Evolutionary conservation across 306 rosid species (phyloP), one percentile per base, ranked within the genome.

Genomic region (Vigna hirtella): DNA sequence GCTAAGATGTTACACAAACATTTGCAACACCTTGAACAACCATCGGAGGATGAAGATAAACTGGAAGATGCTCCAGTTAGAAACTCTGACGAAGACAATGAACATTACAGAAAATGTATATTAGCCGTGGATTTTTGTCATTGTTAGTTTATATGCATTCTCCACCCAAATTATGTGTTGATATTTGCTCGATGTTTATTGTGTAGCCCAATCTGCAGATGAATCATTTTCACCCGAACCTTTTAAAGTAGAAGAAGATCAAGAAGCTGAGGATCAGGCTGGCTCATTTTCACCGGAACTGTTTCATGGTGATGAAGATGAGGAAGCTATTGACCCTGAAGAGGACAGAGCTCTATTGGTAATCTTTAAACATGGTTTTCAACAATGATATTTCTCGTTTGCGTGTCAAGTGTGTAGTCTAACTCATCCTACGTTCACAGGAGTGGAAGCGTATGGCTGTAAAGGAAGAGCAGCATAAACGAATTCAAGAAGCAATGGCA

Each of bases 261-360:
- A 20, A 9, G 62, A 34, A 30, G 34, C 34, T 30, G 34, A 30
- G 34, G 34, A 30, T 30, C 34, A 30, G 34, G 34, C 34, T 30
- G 34, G 5, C 34, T 30, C 34, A 4, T 30, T 55, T 55, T 55
- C 62, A 57, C 63, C 36, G 1, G 63, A 57, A 57, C 36, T 57
- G 8, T 57, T 57, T 57, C 63, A 57, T 22, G 63, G 16, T 22
- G 36, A 57, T 11, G 63, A 57, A 57, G 24, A 24, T 57, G 63
- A 57, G n/a, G 63, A 11, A 57, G 63, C 63, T 22, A 57, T 57
- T 57, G 36, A 57, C 62, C 62, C 62, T 9, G 62, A 55, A 55
- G 62, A 55, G 62, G 63, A 57, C 34, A 24, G 4, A 24, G 63
- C 36, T 57, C 28, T 22, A 57, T 11, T 57, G 63, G 36, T 57